These are phyloP conservation scores for Trichoderma pleuroti DNA, from an alignment of 2,329 filamentous ascomycete species.

Conservation along the genomic window DNA sequence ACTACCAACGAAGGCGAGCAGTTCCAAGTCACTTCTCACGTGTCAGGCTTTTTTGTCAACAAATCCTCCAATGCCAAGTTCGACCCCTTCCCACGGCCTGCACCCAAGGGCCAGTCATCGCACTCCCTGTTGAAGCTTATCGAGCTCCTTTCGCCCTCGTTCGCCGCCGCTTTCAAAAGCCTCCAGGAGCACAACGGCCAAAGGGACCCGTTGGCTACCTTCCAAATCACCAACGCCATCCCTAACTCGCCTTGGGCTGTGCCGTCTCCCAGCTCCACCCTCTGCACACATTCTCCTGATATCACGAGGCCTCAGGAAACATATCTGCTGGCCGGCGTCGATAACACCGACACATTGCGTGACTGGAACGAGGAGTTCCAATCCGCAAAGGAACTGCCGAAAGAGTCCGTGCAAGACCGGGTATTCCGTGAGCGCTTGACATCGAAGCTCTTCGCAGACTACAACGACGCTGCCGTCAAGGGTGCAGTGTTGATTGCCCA, in stretches of 20 bases:
- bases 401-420: conserved; percentile 89
- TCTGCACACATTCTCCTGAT: conserved; percentile 73
- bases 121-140: conserved; percentile 86
- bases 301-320: conserved; percentile 88
- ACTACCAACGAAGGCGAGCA: conserved; percentile 95
- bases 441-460: conserved; percentile 95
- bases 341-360: conserved; percentile 88
- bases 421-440: conserved; percentile 93
- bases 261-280: conserved; percentile 59
- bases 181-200: conserved; percentile 81
- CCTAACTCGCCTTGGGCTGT: conserved; percentile 92
- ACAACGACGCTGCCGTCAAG: conserved; percentile 89
- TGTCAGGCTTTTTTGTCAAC: conserved; percentile 95
- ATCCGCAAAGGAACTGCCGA: conserved; percentile 89
- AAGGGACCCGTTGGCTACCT: conserved; percentile 85
- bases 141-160: conserved; percentile 75
- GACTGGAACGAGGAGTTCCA: conserved; percentile 99
- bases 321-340: conserved; percentile 82
- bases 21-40: conserved; percentile 86
- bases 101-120: conserved; percentile 72
- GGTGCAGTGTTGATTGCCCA: conserved; percentile 89
- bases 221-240: conserved; percentile 92
- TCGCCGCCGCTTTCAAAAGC: conserved; percentile 68
- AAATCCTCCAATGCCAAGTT: conserved; percentile 95
- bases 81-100: conserved; percentile 76